A percentile compares a stretch with the other conserved stretches of the same genome.
Conservation (phyloP, 768 basidiomycete genomes). For the Pleurotus djamor region DNA sequence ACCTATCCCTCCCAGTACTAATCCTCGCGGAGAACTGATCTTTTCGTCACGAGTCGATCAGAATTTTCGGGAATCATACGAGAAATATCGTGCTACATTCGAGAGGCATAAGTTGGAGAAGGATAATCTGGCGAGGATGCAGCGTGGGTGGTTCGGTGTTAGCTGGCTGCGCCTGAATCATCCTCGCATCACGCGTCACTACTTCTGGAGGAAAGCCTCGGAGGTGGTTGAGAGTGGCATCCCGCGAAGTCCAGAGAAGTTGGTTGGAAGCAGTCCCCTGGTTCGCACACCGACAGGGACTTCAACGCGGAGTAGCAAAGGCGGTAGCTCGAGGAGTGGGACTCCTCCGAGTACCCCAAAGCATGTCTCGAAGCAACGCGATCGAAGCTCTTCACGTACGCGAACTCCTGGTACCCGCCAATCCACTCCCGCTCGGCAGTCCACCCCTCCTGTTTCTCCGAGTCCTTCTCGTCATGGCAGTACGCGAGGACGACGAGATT, state of each 20-base stretch:
- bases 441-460: conserved; percentile 2
- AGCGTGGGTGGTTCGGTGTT: conserved; percentile 28
- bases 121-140: conserved; percentile 31
- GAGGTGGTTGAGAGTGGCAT: neutral
- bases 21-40: conserved; percentile 95
- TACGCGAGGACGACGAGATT: neutral
- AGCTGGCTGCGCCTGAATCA: conserved; percentile 11
- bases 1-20: conserved; percentile 85
- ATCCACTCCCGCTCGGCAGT: conserved; percentile 1
- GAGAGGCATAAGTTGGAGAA: conserved; percentile 74
- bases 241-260: neutral
- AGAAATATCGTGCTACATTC: conserved; percentile 86
- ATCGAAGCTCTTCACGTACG: neutral
- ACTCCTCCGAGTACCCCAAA: conserved; percentile 27
- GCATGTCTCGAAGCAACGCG: conserved; percentile 5
- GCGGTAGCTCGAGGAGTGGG: conserved; percentile 29
- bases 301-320: conserved; percentile 19
- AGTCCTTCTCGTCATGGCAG: conserved; percentile 5
- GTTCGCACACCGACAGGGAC: conserved; percentile 8
- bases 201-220: neutral
- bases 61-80: conserved; percentile 86
- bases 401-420: neutral
- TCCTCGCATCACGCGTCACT: neutral
- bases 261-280: neutral
- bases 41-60: conserved; percentile 88